Base-by-base conservation (phyloP, 2,329 filamentous ascomycete genomes). In the Cercospora berteroae region DNA sequence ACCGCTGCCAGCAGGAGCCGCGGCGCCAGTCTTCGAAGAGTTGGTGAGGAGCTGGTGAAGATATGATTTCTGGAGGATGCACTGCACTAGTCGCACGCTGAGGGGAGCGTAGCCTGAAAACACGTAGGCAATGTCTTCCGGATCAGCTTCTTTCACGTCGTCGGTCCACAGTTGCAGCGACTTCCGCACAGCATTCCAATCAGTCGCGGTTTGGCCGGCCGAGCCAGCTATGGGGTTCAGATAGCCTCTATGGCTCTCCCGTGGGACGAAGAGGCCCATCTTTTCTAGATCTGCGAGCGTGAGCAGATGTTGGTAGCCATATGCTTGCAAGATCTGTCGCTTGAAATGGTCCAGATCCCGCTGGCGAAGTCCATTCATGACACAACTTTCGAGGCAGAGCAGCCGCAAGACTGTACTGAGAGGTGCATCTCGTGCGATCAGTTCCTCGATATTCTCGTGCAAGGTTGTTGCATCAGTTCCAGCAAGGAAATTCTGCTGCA, bases 61-160 rank as follows among this genome's bases (percentile, higher is more conserved):
- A 72, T 94, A 91, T 65, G 92, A 88, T 79, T 99, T 99, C 78
- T 98, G 94, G 58, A 99, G 81, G 60, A 98, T 87, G 77, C 92
- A 95, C 79, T 99, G 96, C 5, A 99, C 90, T 4, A 99, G 86
- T 16, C 95, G 89, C 63, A 98, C 87, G 55, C 92, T 96, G 12
- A 99, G 85, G 0, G 95, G 96, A 4, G 96, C 95, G 77, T 98
- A 99, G 62, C 95, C 96, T 71, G 92, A 96, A 80, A 98, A 99
- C 10, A 97, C 94, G 75, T 99, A 99, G n/a, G 94, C 91, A 69
- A 98, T 90, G 74, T 99, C 95, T 74, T 95, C 92, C 2, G 95
- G 95, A 57, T 96, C 91, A 67, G 95, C 89, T 79, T 99, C 95
- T 76, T 96, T 94, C 44, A 99, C 94, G 77, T 98, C 95, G 77